These are phyloP conservation scores for Salix suchowensis DNA, from an alignment of 345 rosid species.

Conservation along the genomic window DNA sequence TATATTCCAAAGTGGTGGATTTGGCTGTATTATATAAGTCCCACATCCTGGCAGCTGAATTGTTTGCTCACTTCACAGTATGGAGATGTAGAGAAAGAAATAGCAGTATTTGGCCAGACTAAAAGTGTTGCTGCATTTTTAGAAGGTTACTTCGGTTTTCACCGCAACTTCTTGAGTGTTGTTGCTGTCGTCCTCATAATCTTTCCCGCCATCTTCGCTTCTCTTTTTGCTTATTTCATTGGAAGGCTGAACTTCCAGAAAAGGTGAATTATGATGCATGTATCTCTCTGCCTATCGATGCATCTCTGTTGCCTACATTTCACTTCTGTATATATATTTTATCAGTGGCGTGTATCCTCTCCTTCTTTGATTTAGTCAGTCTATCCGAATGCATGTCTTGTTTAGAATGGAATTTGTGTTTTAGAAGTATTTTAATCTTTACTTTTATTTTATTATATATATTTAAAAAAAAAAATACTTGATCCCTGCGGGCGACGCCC, in stretches of 20 bases:
- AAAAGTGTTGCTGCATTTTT: slow-evolving; percentile 16
- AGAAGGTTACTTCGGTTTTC: slow-evolving; percentile 10
- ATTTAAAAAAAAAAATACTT: too few species aligned
- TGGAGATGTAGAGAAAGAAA: slow-evolving; percentile 49
- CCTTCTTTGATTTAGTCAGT: too few species aligned
- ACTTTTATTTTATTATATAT: too few species aligned
- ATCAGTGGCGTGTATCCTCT: too few species aligned
- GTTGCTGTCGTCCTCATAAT: slow-evolving; percentile 10
- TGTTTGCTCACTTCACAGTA: slow-evolving; percentile 62
- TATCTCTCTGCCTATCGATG: too few species aligned
- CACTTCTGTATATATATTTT: too few species aligned
- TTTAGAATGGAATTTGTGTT: too few species aligned
- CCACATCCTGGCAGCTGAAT: slow-evolving; percentile 72
- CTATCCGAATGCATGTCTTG: too few species aligned
- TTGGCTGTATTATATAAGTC: slow-evolving; percentile 59
- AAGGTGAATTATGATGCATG: neutral
- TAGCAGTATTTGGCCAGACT: slow-evolving; percentile 44
- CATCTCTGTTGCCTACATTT: too few species aligned
- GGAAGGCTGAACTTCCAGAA: slow-evolving; percentile 19
- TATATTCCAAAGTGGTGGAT: slow-evolving; percentile 82
- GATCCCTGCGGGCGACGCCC: too few species aligned
- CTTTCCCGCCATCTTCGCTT: slow-evolving; percentile 18
- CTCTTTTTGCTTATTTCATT: slow-evolving; percentile 18
- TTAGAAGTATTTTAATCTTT: too few species aligned
- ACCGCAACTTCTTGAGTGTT: too few species aligned